A percentile compares a stretch with the other conserved stretches of the same genome.
These are phyloP conservation scores for Galeopsis tetrahit DNA, from an alignment of 257 asterid genomes.

Conservation along the genomic window DNA sequence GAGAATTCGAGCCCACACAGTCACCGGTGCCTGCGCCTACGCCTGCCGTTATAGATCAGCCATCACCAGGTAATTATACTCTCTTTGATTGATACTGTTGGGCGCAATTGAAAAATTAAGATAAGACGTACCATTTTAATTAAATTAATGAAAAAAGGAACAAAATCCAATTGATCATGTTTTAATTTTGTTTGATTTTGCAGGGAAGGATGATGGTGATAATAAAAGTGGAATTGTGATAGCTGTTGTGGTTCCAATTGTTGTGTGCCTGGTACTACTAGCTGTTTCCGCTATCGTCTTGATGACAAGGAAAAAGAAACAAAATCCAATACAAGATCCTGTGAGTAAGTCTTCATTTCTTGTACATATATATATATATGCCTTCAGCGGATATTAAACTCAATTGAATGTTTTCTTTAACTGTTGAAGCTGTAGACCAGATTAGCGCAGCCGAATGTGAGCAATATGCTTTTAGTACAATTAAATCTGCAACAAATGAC, in stretches of 20 bases:
- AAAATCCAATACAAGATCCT: background rate
- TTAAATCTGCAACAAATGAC: conserved; percentile 39
- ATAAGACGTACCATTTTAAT: too few relatives aligned
- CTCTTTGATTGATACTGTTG: background rate
- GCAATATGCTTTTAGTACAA: conserved; percentile 28
- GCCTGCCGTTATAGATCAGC: background rate
- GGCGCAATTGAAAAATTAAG: background rate
- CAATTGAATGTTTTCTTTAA: background rate
- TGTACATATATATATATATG: too few relatives aligned
- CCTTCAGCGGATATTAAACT: background rate
- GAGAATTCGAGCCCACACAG: background rate
- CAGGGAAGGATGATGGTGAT: conserved; percentile 20
- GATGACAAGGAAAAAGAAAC: conserved; percentile 15
- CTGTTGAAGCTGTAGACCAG: conserved; percentile 11
- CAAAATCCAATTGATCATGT: too few relatives aligned
- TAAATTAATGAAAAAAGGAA: too few relatives aligned
- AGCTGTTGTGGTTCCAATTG: conserved; percentile 24
- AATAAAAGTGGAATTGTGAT: conserved; percentile 24
- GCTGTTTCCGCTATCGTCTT: conserved; percentile 11
- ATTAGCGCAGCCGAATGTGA: conserved; percentile 16
- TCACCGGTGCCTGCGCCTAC: background rate
- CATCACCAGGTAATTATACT: conserved; percentile 30
- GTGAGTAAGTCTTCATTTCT: conserved; percentile 25
- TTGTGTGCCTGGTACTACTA: conserved; percentile 6
- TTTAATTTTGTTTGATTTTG: background rate